Evolutionary conservation across 2,329 filamentous ascomycete genomes (phyloP), one percentile per base, ranked within the genome.

Genomic region (Botrytis aclada): DNA sequence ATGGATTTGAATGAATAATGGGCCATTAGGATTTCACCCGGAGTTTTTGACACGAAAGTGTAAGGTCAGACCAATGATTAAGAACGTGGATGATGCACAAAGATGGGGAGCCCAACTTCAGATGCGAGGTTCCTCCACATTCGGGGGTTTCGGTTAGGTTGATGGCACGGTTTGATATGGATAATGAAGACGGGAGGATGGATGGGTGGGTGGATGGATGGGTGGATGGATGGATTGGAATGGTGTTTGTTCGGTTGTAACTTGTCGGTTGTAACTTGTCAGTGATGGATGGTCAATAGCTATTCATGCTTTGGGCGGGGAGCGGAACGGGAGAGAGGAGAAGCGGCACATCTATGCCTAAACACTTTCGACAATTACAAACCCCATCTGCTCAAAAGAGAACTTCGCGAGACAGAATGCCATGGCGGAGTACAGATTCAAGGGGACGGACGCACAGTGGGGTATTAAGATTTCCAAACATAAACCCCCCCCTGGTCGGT

Each of bases 21-120:
- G 70, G 37, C 63, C 70, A 32, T 69, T 18, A 39, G 62, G 51
- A 72, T 61, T 56, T 47, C 62, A 72, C 62, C 63, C 63, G 69
- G 69, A 51, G 37, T 43, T 58, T 72, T 67, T 72, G 62, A 67
- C 70, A 72, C 51, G 39, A 32, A 37, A 54, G 45, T 54, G 14
- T 39, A 12, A 1, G 25, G 18, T 56, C 41, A n/a, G 65, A 54
- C 47, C 47, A 56, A 41, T 56, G 37, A 25, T 54, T 41, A 18
- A 18, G 34, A 67, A 51, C 25, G 64, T 66, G 45, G 45, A 41
- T 69, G 37, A 37, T 56, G n/a, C 47, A 69, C 47, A 41, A 69
- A 69, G 65, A 69, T 41, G 65, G 64, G 47, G 47, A 69, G 65
- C 65, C 65, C 65, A 56, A 56, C 65, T 69, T 56, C 37, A 41